These are phyloP conservation scores for Pseudodiploospora longispora DNA, from an alignment of 2,329 filamentous ascomycete species.

Conservation along the genomic window DNA sequence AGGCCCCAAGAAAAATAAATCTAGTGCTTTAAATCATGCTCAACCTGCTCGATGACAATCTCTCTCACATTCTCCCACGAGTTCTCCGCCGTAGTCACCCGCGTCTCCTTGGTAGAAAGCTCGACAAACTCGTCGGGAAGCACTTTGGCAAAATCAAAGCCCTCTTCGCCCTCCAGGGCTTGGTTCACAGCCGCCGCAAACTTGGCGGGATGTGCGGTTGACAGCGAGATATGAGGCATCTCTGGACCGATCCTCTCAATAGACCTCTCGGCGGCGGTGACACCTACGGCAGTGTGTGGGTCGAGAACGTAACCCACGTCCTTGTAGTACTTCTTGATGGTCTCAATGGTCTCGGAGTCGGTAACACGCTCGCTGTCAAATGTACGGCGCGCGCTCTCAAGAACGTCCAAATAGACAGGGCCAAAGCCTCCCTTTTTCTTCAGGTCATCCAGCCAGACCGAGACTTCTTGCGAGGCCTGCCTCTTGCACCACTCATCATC, in stretches of 20 bases:
- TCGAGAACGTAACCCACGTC: slow-evolving; percentile 74
- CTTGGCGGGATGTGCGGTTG: slow-evolving; percentile 93
- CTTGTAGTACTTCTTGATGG: slow-evolving; percentile 49
- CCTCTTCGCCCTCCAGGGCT: slow-evolving; percentile 62
- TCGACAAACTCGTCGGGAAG: slow-evolving; percentile 76
- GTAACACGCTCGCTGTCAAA: slow-evolving; percentile 75
- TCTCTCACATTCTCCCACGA: slow-evolving; percentile 69
- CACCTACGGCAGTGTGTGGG: slow-evolving; percentile 84
- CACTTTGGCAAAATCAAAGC: slow-evolving; percentile 70
- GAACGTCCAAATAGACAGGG: slow-evolving; percentile 64
- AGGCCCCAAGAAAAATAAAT: too few species aligned
- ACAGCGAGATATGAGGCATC: slow-evolving; percentile 71
- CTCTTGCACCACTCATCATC: slow-evolving; percentile 59
- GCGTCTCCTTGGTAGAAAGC: slow-evolving; percentile 65
- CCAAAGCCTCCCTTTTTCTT: slow-evolving; percentile 76
- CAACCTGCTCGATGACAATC: slow-evolving; percentile 65
- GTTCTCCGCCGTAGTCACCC: slow-evolving; percentile 61
- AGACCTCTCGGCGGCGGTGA: slow-evolving; percentile 67
- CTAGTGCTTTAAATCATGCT: too few species aligned
- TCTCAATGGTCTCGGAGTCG: slow-evolving; percentile 59
- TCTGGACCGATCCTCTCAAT: slow-evolving; percentile 43
- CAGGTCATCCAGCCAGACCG: slow-evolving; percentile 68
- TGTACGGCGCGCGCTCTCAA: slow-evolving; percentile 60
- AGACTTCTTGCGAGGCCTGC: slow-evolving; percentile 68
- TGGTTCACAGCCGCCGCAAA: slow-evolving; percentile 79